Base-by-base conservation (phyloP, 352 stramenopile species). In the Lagenidium giganteum region DNA sequence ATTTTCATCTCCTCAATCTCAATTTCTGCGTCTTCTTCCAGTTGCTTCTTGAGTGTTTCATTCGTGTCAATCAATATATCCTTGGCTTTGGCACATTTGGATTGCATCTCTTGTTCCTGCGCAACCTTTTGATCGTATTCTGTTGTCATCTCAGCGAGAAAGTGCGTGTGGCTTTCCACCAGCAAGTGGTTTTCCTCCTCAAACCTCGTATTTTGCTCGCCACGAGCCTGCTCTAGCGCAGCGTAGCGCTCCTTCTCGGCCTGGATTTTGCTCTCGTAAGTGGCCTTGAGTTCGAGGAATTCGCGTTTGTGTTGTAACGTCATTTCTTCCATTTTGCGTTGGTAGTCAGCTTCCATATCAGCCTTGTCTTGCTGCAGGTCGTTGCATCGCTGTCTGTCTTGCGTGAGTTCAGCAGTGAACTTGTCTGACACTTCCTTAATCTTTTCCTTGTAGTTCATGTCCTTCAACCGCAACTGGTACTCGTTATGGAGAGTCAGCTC, bases 371-470 rank as follows among this genome's bases (percentile, higher is more conserved):
- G 82, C 45, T 87, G 70, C 28, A 97, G 54, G 25, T 97, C 80
- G 12, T 89, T 58, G 53, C 90, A 96, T 17, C 88, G 83, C 42
- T 95, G 90, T 33, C 87, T 80, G 57, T 97, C 90, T 51, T 96
- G 83, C n/a, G 95, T 93, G 22, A 97, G 60, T 44, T 98, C 92
- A 16, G 93, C 78, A 1, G 76, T 92, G 51, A 96, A 98, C 54
- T 96, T 96, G 54, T 97, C 85, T 1, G 83, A 96, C 3, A 96
- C 73, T 48, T 98, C 93, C 56, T 98, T 97, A 37, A 98, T 95
- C 47, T 97, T 96, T 51, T 98, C 93, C 39, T 84, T 88, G 66
- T 97, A 97, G 57, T 96, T 96, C 68, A 98, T 96, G 51, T 98
- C 91, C 43, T 97, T 97, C 23, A 98, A 57, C 3, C 93, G 76